These are phyloP conservation scores for Beauveria asiatica DNA, from an alignment of 2,329 filamentous ascomycete species.

Conservation along the genomic window DNA sequence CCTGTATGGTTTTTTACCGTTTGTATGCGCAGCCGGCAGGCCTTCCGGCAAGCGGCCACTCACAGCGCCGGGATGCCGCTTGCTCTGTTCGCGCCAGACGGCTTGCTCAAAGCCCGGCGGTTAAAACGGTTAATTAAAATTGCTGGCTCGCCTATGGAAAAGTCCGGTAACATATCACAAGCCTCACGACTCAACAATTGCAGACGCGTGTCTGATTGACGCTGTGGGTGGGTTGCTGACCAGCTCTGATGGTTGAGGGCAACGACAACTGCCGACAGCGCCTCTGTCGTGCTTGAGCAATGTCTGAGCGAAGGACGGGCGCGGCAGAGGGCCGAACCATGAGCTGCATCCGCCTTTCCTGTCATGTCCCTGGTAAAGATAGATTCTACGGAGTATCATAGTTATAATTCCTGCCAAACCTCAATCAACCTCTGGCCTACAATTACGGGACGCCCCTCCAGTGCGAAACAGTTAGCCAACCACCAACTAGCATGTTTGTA, in stretches of 20 bases:
- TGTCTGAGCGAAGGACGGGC: not conserved
- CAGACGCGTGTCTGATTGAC: not conserved
- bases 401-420: not conserved
- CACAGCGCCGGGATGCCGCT: not conserved
- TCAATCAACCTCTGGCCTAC: no score
- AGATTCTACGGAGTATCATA: not conserved
- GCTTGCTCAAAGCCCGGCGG: not conserved
- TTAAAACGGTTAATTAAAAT: not conserved
- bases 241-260: not conserved
- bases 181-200: not conserved
- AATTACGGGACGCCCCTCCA: not conserved
- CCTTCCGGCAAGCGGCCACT: not conserved
- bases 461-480: not conserved
- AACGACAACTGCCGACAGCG: not conserved
- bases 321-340: not conserved
- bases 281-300: not conserved
- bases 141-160: not conserved
- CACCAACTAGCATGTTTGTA: no score
- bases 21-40: not conserved
- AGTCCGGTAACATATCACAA: not conserved
- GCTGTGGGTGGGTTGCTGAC: not conserved
- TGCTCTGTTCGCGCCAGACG: not conserved
- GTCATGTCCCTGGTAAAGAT: not conserved
- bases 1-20: conserved; percentile 3
- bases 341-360: not conserved